Base-by-base conservation (phyloP, 306 rosid species). In the Vigna reflexopilosa region DNA sequence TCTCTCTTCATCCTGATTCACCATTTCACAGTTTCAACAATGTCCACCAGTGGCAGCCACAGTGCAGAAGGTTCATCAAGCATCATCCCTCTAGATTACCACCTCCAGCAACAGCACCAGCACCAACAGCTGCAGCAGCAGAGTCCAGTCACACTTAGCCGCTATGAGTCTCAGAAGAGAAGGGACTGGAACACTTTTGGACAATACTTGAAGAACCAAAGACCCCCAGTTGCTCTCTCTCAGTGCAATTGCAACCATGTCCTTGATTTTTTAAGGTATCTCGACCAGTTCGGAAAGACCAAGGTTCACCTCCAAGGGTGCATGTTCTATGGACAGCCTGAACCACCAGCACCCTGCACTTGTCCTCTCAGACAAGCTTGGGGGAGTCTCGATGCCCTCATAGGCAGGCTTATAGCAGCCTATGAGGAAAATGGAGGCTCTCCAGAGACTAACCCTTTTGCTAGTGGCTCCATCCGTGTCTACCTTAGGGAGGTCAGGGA, bases 161-260 rank as follows among this genome's bases (percentile, higher is more conserved):
- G 98, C 28, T 95, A 95, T 10, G 98, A 92, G 76, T 95, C 98
- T 0, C 98, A 95, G 62, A 95, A 95, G 83, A 78, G 98, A 75
- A 86, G 99, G 68, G 99, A 95, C 80, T 93, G 99, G 99, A 95
- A 95, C 91, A 95, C 99, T 4, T 95, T 95, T 30, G 95, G 98
- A 1, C 99, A 95, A 80, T 95, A 89, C 85, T 56, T 95, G 80
- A 95, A 86, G 84, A 95, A 91, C 82, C 97, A 86, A 45, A 87
- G 93, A 72, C 99, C 99, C 5, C 89, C 96, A n/a, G 95, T 95
- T 17, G 76, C 90, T 14, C 90, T 95, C 1, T 84, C 98, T 0
- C 97, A 93, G 72, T 93, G 97, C 85, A 95, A 83, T 69, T 86
- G 80, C 88, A 91, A 88, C 83, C 97, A 95, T 73, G 99, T 96